Percentiles rank a stretch among this genome's conserved stretches.
These are phyloP conservation scores for Neopestalotiopsis sp. DNA, from an alignment of 2,329 filamentous ascomycete species.

Conservation along the genomic window DNA sequence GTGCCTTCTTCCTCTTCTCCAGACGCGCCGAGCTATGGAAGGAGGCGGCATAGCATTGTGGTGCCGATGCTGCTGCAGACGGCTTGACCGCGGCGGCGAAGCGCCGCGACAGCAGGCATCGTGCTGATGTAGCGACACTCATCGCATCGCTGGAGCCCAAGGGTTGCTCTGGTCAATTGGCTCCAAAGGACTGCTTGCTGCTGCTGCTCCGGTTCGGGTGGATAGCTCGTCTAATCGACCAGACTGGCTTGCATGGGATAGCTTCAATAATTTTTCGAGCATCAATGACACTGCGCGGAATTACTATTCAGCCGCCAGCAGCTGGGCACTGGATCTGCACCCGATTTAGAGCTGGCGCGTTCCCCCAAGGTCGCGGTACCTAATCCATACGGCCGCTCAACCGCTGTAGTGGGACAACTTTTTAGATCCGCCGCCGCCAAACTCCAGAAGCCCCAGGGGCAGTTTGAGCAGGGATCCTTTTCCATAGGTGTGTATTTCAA, in stretches of 20 bases:
- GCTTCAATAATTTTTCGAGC: slow-evolving; percentile 18
- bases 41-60: slow-evolving; percentile 40
- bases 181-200: neutral
- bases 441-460: neutral
- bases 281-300: slow-evolving; percentile 9
- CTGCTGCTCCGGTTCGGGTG: slow-evolving; percentile 11
- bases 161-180: slow-evolving; percentile 26
- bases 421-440: neutral
- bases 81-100: slow-evolving; percentile 40
- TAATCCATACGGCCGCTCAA: too few species aligned
- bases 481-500: neutral
- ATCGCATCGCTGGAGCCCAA: slow-evolving; percentile 44
- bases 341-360: slow-evolving; percentile 2
- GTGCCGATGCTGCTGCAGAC: slow-evolving; percentile 26
- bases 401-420: neutral
- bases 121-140: slow-evolving; percentile 60
- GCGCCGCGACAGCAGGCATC: slow-evolving; percentile 58
- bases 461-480: neutral
- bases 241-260: slow-evolving; percentile 20
- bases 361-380: slow-evolving; percentile 13
- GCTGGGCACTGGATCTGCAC: slow-evolving; percentile 1
- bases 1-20: slow-evolving; percentile 49
- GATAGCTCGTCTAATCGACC: slow-evolving; percentile 20
- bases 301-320: slow-evolving; percentile 16
- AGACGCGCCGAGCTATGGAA: slow-evolving; percentile 59